phyloP scores from a whole-genome alignment of 73 alveolate species.

The Symbiodinium pilosum region DNA sequence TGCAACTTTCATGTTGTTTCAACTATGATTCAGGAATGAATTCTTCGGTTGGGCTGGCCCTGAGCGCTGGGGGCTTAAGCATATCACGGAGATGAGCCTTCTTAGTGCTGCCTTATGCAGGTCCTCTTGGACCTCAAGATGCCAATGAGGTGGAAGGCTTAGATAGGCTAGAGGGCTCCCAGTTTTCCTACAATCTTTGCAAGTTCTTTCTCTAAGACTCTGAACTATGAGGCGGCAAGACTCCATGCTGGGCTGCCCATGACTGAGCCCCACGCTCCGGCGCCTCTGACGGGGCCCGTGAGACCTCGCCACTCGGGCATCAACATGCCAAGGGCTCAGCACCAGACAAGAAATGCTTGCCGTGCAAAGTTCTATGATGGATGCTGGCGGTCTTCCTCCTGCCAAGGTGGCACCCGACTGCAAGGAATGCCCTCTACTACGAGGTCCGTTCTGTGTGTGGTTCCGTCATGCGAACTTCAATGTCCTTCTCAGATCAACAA shows the following conservation, averaged over 20 bases:
- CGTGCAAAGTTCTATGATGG: not conserved
- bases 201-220: too few species aligned
- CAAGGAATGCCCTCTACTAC: constrained; percentile 78
- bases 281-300: not conserved
- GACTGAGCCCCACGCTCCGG: not conserved
- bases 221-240: not conserved
- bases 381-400: not conserved
- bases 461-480: too few species aligned
- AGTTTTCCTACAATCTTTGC: too few species aligned
- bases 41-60: not conserved
- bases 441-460: constrained; percentile 30
- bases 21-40: too few species aligned
- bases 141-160: not conserved
- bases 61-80: too few species aligned
- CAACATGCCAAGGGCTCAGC: not conserved
- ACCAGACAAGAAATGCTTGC: not conserved
- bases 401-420: constrained; percentile 75
- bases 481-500: not conserved
- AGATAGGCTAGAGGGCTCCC: too few species aligned
- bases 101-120: too few species aligned
- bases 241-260: not conserved
- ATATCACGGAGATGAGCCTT: too few species aligned
- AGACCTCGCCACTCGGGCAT: not conserved
- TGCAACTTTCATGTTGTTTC: too few species aligned
- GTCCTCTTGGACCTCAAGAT: not conserved